Evolutionary conservation across 345 rosid genomes (phyloP).

Genomic region (Orychophragmus violaceus): DNA sequence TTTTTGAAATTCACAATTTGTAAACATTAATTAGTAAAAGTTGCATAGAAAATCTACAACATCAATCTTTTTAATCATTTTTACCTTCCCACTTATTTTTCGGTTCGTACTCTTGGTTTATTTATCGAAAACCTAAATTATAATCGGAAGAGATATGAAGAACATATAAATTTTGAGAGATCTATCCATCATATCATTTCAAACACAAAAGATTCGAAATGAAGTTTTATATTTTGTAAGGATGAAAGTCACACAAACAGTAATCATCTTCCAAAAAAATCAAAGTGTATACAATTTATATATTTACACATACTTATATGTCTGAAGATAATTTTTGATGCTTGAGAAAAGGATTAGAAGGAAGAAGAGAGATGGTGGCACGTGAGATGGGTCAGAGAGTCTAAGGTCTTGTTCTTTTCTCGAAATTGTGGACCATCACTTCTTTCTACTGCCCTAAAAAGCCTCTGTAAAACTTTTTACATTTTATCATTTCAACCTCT

Average conservation of each 20-base stretch:
- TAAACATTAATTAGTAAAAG: too few relatives aligned
- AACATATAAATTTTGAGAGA: neutral
- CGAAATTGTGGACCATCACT: conserved; percentile 22
- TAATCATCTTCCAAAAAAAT: neutral
- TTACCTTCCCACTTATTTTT: neutral
- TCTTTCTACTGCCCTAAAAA: neutral
- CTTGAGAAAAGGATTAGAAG: conserved; percentile 5
- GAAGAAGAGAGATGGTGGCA: conserved; percentile 16
- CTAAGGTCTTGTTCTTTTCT: conserved; percentile 29
- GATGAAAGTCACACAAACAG: neutral
- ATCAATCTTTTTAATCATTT: too few relatives aligned
- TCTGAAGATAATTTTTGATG: neutral
- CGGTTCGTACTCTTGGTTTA: neutral
- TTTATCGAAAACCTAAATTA: neutral
- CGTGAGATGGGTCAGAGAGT: conserved; percentile 32
- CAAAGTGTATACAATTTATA: neutral
- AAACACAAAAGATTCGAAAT: neutral
- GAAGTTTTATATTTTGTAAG: neutral
- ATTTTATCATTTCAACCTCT: neutral
- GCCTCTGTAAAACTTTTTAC: neutral
- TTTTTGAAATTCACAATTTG: too few relatives aligned
- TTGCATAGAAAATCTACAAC: too few relatives aligned
- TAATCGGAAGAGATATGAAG: neutral
- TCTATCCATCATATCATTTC: neutral
- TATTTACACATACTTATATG: neutral